Conservation (phyloP, 345 rosid species). For the Ceriops tagal region DNA sequence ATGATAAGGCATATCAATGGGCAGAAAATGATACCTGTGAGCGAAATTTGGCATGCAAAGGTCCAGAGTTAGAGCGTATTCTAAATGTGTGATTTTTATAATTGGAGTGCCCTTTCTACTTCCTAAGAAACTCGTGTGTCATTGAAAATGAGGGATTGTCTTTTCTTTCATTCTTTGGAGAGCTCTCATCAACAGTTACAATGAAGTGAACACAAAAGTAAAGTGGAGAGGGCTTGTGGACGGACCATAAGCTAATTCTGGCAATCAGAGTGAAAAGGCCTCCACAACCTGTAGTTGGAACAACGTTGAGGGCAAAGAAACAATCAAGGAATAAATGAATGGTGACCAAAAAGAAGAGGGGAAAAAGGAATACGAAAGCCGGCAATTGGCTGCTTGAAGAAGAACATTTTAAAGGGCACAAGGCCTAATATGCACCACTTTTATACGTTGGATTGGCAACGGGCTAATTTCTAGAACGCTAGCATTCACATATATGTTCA, state of each 20-base stretch:
- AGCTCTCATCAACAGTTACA: not conserved
- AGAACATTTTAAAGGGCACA: too few relatives aligned
- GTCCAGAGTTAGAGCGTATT: not conserved
- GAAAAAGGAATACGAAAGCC: too few relatives aligned
- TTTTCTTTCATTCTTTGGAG: not conserved
- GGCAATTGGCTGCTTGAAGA: too few relatives aligned
- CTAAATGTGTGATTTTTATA: not conserved
- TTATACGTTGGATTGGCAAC: too few relatives aligned
- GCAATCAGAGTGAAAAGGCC: too few relatives aligned
- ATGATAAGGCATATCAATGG: constrained; percentile 64
- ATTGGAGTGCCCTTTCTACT: constrained; percentile 5
- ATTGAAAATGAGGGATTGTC: not conserved
- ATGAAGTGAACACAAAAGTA: not conserved
- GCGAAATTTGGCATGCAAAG: not conserved
- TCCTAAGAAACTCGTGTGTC: not conserved
- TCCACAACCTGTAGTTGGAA: too few relatives aligned
- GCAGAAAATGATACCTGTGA: constrained; percentile 68
- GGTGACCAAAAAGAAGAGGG: too few relatives aligned
- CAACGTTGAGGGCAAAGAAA: too few relatives aligned
- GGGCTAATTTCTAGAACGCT: too few relatives aligned
- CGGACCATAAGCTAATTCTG: not conserved
- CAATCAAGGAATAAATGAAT: too few relatives aligned
- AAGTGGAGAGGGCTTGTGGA: not conserved
- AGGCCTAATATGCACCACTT: too few relatives aligned
- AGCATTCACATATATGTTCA: too few relatives aligned